Base-by-base conservation (phyloP, 768 basidiomycete species). In the Candolleomyces efflorescens region DNA sequence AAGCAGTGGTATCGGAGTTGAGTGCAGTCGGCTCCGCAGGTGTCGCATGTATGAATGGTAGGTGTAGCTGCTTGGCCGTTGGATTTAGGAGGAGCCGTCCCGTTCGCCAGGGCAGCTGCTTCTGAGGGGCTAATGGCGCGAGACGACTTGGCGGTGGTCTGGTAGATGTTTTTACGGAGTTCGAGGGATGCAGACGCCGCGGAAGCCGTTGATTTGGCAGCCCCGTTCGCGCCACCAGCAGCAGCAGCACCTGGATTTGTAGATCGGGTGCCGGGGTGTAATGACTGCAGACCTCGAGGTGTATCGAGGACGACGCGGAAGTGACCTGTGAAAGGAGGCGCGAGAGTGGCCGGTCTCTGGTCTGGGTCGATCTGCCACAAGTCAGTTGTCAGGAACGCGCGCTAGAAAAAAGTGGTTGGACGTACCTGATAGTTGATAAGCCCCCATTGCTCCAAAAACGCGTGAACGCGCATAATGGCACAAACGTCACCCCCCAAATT, bases 391-490 rank as follows among this genome's bases (percentile, higher is more conserved):
- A 18, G 43, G 43, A 57, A n/a, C 37, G 51, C 22, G 43, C 17
- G 36, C 41, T 50, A 54, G 22, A 45, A 27, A 11, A 6, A 36
- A 49, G 1, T 27, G 45, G 3, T 43, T 55, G 26, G 22, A 67
- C 83, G 56, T 62, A 94, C 96, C 81, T 99, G 97, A 71, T 99
- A 99, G 75, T 99, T 99, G 67, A 99, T 87, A 58, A 99, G 78
- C 0, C 97, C 97, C 97, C 97, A 99, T 67, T 98, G 97, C 70
- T 98, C 97, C 32, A 99, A 79, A 71, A 99, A 98, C 3, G 94
- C 95, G 71, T 99, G 97, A 1, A 99, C 96, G 53, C 97, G 87
- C 95, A 98, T 96, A 66, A 99, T 90, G 23, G 93, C 94, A 67
- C 97, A 98, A 5, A 98, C 97, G 70, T 99, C 97, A 46, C 97